These are phyloP conservation scores for Avena eriantha DNA, from an alignment of 176 grass and related monocot species.

Conservation along the genomic window DNA sequence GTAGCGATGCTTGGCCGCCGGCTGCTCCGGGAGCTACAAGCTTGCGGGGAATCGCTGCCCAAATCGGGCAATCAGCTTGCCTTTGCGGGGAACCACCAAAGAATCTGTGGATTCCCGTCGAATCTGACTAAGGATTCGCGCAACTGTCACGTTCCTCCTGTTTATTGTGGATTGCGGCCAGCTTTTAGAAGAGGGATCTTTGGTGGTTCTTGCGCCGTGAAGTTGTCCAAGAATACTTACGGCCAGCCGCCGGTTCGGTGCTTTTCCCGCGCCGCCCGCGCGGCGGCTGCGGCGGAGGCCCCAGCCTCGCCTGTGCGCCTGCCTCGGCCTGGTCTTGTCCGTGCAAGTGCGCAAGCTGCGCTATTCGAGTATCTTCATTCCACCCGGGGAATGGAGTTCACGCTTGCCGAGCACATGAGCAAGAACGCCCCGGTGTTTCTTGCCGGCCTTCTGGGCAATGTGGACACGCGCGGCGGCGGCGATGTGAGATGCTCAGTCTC, in stretches of 20 bases:
- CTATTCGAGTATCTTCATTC: slow-evolving; percentile 57
- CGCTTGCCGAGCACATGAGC: slow-evolving; percentile 63
- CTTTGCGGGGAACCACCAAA: slow-evolving; percentile 13
- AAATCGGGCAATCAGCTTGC: slow-evolving; percentile 26
- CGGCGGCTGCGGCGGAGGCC: background rate
- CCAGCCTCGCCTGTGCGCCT: background rate
- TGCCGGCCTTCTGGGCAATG: slow-evolving; percentile 32
- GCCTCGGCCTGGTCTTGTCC: slow-evolving; percentile 9
- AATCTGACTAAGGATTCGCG: background rate
- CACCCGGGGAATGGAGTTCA: slow-evolving; percentile 44
- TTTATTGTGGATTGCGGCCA: background rate
- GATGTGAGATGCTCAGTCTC: slow-evolving; percentile 37
- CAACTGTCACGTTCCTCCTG: background rate
- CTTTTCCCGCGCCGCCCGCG: background rate
- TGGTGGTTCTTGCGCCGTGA: background rate
- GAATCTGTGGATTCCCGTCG: slow-evolving; percentile 24
- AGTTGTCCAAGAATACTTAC: background rate
- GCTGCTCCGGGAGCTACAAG: slow-evolving; percentile 22
- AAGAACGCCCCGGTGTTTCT: slow-evolving; percentile 60
- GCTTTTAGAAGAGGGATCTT: background rate
- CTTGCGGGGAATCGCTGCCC: slow-evolving; percentile 30
- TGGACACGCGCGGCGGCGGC: slow-evolving; percentile 22
- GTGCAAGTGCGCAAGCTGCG: slow-evolving; percentile 46
- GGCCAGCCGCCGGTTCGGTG: slow-evolving; percentile 5
- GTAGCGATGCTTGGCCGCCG: slow-evolving; percentile 40